Evolutionary conservation across 805 yeast species (phyloP), one percentile per base, ranked within the genome.

Genomic region (Nakazawaea pomicola): DNA sequence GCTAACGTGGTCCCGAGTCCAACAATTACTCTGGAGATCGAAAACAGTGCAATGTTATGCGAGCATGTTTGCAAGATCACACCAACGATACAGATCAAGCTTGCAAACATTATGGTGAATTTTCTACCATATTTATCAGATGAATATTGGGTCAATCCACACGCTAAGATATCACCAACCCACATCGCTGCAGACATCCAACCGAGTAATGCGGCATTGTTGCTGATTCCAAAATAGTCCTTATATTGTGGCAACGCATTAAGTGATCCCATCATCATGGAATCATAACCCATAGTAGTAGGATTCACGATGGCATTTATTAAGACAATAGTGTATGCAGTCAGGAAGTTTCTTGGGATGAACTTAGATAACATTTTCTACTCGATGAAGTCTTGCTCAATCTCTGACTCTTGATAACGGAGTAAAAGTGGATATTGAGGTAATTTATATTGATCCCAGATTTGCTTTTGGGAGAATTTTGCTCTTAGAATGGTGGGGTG

Each of bases 41-140:
- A 45, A 46, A 66, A 64, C 61, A 65, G 64, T 3, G 59, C 62
- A 19, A 58, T 53, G 40, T 63, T 57, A 40, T 50, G 55, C 19
- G 72, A 61, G 3, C 65, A 60, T 16, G 65, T 57, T 46, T 65
- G 71, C 30, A 65, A 49, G 1, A 55, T 57, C n/a, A 61, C 64
- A 7, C 71, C 72, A 11, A 60, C 41, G 16, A 53, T 39, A 10
- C 57, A 46, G 30, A 58, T 31, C 20, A 49, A 16, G 18, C 55
- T 49, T 34, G 63, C 54, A 12, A 51, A 20, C 6, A 50, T 35
- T n/a, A 62, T 58, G 20, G 57, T 52, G 4, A 53, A 54, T 38
- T 43, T 55, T 35, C 68, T 50, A 12, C 68, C 68, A 40, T 51
- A 51, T 5, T 19, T 10, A 23, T 53, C 58, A 17, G 50, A 50